Evolutionary conservation across 1,139 yeast species (phyloP).

Genomic region (Spathaspora sp.): DNA sequence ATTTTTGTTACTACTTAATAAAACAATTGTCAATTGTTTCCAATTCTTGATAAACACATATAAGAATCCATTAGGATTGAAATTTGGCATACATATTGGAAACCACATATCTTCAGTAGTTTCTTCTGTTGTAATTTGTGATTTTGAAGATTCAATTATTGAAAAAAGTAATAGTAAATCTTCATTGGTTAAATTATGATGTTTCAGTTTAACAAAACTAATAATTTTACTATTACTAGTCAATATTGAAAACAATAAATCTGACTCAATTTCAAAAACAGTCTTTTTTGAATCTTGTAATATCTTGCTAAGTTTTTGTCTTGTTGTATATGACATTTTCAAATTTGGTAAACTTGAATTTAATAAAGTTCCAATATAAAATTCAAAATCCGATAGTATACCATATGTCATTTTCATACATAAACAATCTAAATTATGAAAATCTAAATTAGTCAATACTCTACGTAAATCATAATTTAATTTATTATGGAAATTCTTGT

Average conservation of each 20-base stretch:
- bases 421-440: constrained; percentile 61
- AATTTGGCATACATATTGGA: constrained; percentile 89
- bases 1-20: constrained; percentile 81
- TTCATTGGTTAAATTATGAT: constrained; percentile 29
- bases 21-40: constrained; percentile 52
- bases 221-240: constrained; percentile 24
- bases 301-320: constrained; percentile 31
- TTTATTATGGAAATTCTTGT: constrained; percentile 64
- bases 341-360: constrained; percentile 31
- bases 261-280: constrained; percentile 22
- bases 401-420: constrained; percentile 53
- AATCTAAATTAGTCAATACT: constrained; percentile 67
- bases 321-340: constrained; percentile 32
- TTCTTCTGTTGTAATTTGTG: constrained; percentile 14
- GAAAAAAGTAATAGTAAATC: constrained; percentile 34
- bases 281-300: constrained; percentile 22
- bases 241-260: constrained; percentile 36
- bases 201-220: constrained; percentile 34
- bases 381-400: constrained; percentile 5
- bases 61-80: constrained; percentile 83
- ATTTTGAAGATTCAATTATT: constrained; percentile 23
- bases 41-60: constrained; percentile 71
- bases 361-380: constrained; percentile 27
- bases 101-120: constrained; percentile 79
- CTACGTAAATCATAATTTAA: constrained; percentile 83